Evolutionary conservation across 2,329 filamentous ascomycete genomes (phyloP), one percentile per base, ranked within the genome.

Genomic region (Botrytis squamosa): DNA sequence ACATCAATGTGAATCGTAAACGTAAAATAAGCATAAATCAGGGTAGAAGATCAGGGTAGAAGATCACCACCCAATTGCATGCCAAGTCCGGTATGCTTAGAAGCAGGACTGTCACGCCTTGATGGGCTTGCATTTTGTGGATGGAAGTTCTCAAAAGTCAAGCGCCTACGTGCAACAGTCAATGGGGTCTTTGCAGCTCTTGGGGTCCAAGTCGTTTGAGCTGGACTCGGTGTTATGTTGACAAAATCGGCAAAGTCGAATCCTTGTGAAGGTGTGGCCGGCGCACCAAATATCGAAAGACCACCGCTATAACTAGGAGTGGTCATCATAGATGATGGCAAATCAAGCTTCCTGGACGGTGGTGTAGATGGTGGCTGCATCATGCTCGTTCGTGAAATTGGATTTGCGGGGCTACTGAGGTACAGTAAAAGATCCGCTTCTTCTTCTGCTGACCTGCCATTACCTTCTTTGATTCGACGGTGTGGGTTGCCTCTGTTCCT

Each of bases 181-280:
- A 77, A 72, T 9, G 80, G 79, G 12, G 80, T 81, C 65, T 80
- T 80, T 22, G 65, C 72, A 7, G 77, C 77, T 38, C 78, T 70
- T 25, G 80, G 80, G 40, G 80, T 82, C 93, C 94, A 98, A 16
- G 91, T 88, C 78, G 90, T 93, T 84, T 98, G 96, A 40, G 94
- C 96, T 33, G 96, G 96, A 80, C 94, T 97, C 0, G 96, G 96
- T 10, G 96, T 97, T 82, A 98, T 95, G 83, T 98, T 98, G 81
- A 98, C 92, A 83, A 97, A 99, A 81, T 99, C 96, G 70, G 94
- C 90, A 84, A 98, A 97, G 84, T 98, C 97, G 83, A 98, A 97
- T 66, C 83, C 84, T 80, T 95, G 92, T 25, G 91, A 91, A 0
- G 95, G 95, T 0, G 95, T 98, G 76, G 89, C 90, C 70, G 92